Base-by-base conservation (phyloP, 495 filamentous ascomycete genomes). In the Podospora comata region DNA sequence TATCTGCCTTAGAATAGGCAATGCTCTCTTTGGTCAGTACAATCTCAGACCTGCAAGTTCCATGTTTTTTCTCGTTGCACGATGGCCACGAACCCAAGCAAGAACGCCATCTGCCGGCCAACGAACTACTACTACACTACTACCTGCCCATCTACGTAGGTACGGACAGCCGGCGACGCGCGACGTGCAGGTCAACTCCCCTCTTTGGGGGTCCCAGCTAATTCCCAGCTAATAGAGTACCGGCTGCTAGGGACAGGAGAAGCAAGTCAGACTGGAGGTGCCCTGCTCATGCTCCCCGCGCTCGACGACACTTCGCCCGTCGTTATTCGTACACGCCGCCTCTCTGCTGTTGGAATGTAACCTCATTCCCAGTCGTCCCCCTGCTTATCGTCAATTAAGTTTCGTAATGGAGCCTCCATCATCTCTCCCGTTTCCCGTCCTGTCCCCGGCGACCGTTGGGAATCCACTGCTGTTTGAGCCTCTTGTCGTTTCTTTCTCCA, bases 281-380 rank as follows among this genome's bases (percentile, higher is more conserved):
- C 30, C 30, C 30, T 32, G 30, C 30, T 32, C 30, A 48, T 48
- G 39, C 39, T 48, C 39, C 39, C 39, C 39, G 39, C 39, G 39
- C 39, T 48, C 39, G 15, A 48, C 39, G 39, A 48, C 13, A 48
- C 39, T 48, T 48, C 39, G 13, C 39, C 13, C 30, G 7, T 32
- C 30, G 30, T 32, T 32, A 32, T 32, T 32, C 39, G 39, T 48
- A 20, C 55, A 58, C 55, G 55, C 55, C 55, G 55, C 55, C 55
- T 58, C 6, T 20, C 15, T 58, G 55, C 55, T 58, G 55, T 20
- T 58, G 55, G 55, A 58, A 58, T 58, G 55, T 11, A 19, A 58
- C 55, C 55, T 58, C 23, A 58, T 11, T 7, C 55, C 55, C 55
- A 58, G 7, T n/a, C 23, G 7, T 19, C 55, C n/a, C n/a, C 13